Evolutionary conservation across 805 yeast genomes (phyloP), one percentile per base, ranked within the genome.

Genomic region (Ogataea glucozyma): DNA sequence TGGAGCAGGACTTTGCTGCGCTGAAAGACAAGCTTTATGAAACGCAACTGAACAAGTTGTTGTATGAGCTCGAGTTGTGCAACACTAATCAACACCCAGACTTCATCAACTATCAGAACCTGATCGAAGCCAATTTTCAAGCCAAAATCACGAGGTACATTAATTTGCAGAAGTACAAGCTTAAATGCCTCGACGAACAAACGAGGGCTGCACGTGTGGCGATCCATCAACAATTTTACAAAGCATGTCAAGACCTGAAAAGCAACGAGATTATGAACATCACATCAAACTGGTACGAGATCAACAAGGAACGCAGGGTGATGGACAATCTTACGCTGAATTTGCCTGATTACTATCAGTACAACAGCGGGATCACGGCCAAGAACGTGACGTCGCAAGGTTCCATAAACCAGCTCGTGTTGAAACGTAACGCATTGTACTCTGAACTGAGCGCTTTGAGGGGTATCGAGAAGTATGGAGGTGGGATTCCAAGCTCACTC

Each of bases 31-130:
- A 77, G 55, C 69, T 93, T 38, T 91, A 85, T 63, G 89, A 85
- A 47, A 96, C 89, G 60, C 90, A 88, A 61, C 68, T 90, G 57
- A 71, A 76, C 26, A 77, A 86, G 48, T 73, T 86, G 50, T 87
- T 88, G 52, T 83, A 85, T 33, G 99, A 93, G 62, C 69, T 91
- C 47, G 84, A 84, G 55, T 78, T 91, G 75, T 90, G 98, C 66
- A 68, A 83, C 24, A 84, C 83, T 49, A 97, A 97, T 10, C 78
- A 88, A 16, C 99, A 93, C 64, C 98, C 98, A 0, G 97, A 90
- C 54, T 73, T 91, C 41, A 75, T 86, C 27, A 74, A 78, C 36
- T 84, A 85, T 41, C 79, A 85, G 61, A 75, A 75, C 53, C 79
- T 81, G 62, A 80, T 93, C 39, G 85, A 84, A 45, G 76, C 78